Evolutionary conservation across 805 yeast genomes (phyloP), one percentile per base, ranked within the genome.

Genomic region (Wickerhamomyces subpelliculosus): DNA sequence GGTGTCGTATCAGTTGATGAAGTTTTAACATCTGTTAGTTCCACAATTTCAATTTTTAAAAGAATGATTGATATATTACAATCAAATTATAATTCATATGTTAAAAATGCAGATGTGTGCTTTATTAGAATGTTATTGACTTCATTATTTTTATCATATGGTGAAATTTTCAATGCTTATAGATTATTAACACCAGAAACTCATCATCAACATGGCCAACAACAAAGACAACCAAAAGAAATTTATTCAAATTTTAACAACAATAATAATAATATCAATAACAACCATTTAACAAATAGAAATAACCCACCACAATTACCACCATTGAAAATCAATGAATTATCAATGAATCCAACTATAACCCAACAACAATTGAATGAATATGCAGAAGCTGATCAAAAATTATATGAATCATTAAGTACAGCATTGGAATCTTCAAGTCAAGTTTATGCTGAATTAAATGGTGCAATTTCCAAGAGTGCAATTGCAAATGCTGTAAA

Each of bases 381-480:
- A 32, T 63, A 61, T 21, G 67, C 68, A 13, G 81, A 75, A 24
- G 72, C 78, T 22, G 95, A 85, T 53, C 76, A 72, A 31, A 80
- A 78, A 47, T 61, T 85, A 36, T 82, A 81, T 49, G 75, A 73
- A 25, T 74, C 84, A 16, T 67, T 85, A 30, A 73, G 68, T 22
- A 65, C 68, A 14, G 87, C 89, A 1, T 73, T 84, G 2, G 55
- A 68, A 13, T 73, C 83, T 38, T 89, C 95, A 2, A 84, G 78
- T 48, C 73, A 74, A n/a, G 95, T 86, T 2, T 80, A 83, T 49
- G 72, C 80, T 22, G 90, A 84, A 49, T 61, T 87, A 37, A 84
- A 80, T 23, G 66, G 72, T 40, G 85, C 84, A 0, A 77, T 83
- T 34, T 68, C 79, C 13, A 75, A 75, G 46, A 75, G 78, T 48